Base-by-base conservation (phyloP, 169 alveolate species). In the Eimeria mitis region DNA sequence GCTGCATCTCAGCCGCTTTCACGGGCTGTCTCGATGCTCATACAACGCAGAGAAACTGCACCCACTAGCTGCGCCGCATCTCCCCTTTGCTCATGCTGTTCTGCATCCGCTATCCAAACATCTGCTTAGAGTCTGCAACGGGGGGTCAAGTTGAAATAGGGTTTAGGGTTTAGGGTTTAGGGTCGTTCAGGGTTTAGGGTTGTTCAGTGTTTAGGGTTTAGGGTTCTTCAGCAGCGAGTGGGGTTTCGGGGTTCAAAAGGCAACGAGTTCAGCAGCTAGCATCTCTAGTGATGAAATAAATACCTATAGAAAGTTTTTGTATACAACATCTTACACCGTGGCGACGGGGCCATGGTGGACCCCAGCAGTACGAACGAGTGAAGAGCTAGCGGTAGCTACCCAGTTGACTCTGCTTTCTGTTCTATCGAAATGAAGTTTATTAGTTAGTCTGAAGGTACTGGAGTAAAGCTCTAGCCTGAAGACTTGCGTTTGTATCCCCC, bases 181-280 rank as follows among this genome's bases (percentile, higher is more conserved):
- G 59, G 59, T 65, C 7, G 76, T 25, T 65, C 25, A 65, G 76
- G 76, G 37, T 65, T 25, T 65, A 65, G 76, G 76, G 76, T 25
- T 65, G 76, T 73, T 40, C 14, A 73, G 59, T 56, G 84, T 73
- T 40, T 40, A 73, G 84, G 84, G 84, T 73, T 73, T 73, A 73
- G 56, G 79, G 79, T 70, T 70, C 13, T n/a, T n/a, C n/a, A n/a
- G 73, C 37, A 28, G 9, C 28, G 79, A 1, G 9, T 31, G 21
- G 1, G 79, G 49, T 1, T 61, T 1, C 11, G 6, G 37, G 31
- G 31, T 23, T 19, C 65, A n/a, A n/a, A n/a, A n/a, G n/a, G n/a
- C n/a, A n/a, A n/a, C n/a, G n/a, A n/a, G n/a, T n/a, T n/a, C n/a
- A n/a, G n/a, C n/a, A n/a, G n/a, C n/a, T n/a, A n/a, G n/a, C n/a